Evolutionary conservation across 2,329 filamentous ascomycete species (phyloP).

Genomic region (Plenodomus lindquistii): DNA sequence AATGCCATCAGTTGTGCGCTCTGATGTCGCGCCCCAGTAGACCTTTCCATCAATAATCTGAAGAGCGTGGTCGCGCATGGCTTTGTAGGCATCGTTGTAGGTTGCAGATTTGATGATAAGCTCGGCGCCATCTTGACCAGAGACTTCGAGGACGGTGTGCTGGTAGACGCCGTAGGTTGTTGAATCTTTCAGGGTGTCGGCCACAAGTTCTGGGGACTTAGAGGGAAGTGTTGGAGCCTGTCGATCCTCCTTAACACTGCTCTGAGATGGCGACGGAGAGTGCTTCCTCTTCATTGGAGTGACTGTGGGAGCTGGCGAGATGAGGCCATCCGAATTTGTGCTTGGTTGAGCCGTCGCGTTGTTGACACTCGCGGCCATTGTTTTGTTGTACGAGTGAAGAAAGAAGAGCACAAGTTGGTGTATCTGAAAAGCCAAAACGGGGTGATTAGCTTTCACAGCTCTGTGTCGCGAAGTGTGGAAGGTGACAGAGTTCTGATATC

Average conservation of each 20-base stretch:
- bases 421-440: not conserved
- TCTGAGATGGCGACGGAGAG: not conserved
- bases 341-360: not conserved
- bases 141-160: not conserved
- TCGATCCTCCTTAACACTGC: not conserved
- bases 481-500: not conserved
- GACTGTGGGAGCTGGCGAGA: not conserved
- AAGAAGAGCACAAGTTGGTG: not conserved
- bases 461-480: not conserved
- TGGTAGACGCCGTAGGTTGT: slow-evolving; percentile 2
- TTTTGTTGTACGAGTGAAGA: not conserved
- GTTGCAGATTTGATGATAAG: slow-evolving; percentile 1
- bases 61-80: slow-evolving; percentile 4
- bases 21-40: slow-evolving; percentile 4
- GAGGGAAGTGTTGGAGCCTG: not conserved
- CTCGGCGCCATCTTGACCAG: not conserved
- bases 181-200: not conserved
- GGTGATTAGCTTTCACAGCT: not conserved
- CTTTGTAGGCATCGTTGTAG: slow-evolving; percentile 2
- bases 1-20: not conserved
- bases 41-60: not conserved
- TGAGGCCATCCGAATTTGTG: not conserved
- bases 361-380: not conserved
- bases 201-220: not conserved
- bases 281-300: slow-evolving; percentile 1